Percentiles rank a stretch among this genome's conserved stretches.
These are phyloP conservation scores for Bipolaris sorokiniana DNA, from an alignment of 2,329 filamentous ascomycete genomes.

Conservation along the genomic window DNA sequence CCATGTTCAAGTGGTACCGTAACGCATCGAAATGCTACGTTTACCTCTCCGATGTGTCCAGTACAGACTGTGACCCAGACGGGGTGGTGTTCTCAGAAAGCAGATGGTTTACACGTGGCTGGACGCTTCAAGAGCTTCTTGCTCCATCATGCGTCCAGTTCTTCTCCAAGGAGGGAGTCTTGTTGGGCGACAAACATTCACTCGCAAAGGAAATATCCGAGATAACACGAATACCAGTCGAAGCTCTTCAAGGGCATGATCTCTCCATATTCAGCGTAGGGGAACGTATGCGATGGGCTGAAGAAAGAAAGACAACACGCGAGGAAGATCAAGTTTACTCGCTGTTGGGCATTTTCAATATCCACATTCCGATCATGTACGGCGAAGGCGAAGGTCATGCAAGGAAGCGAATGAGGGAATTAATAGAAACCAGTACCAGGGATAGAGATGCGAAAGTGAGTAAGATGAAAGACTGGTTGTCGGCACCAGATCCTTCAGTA, in stretches of 20 bases:
- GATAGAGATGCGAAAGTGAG: not conserved
- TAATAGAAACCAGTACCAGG: slow-evolving; percentile 3
- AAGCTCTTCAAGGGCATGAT: slow-evolving; percentile 8
- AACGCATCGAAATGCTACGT: not conserved
- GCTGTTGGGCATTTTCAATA: not conserved
- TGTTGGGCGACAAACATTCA: slow-evolving; percentile 16
- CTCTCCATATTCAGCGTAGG: slow-evolving; percentile 19
- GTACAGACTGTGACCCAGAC: not conserved
- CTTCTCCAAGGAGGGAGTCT: slow-evolving; percentile 16
- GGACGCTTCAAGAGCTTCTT: slow-evolving; percentile 20
- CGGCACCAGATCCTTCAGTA: slow-evolving; percentile 44
- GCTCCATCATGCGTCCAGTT: slow-evolving; percentile 24
- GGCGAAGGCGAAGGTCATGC: not conserved
- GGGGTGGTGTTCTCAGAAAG: slow-evolving; percentile 8
- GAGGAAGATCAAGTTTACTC: slow-evolving; percentile 22
- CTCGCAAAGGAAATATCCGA: not conserved
- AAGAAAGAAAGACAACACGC: slow-evolving; percentile 18
- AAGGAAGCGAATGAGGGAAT: not conserved
- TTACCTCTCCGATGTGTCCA: slow-evolving; percentile 7
- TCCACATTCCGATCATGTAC: not conserved
- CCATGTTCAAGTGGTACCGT: slow-evolving; percentile 1
- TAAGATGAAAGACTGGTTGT: slow-evolving; percentile 40
- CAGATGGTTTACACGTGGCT: slow-evolving; percentile 12
- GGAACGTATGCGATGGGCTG: slow-evolving; percentile 22
- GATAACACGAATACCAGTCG: not conserved